A percentile compares a stretch with the other conserved stretches of the same genome.
phyloP scores from a whole-genome alignment of 805 yeast genomes.

The Kurtzmaniella cleridarum region DNA sequence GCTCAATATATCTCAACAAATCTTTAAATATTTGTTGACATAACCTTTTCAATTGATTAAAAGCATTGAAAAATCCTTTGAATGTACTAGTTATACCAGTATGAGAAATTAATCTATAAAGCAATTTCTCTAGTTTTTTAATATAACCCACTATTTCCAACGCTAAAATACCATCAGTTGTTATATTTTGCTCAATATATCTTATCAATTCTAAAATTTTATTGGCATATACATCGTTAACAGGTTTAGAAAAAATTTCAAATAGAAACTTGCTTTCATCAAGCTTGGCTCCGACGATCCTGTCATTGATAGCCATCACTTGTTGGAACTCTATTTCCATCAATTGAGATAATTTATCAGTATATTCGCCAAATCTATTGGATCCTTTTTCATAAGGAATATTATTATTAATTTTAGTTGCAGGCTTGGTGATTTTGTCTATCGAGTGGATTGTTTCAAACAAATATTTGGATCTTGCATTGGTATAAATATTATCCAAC shows the following conservation, averaged over 20 bases:
- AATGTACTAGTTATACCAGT: conserved; percentile 1
- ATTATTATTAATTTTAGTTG: conserved; percentile 22
- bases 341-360: conserved; percentile 45
- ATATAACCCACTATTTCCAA: conserved; percentile 37
- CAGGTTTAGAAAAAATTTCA: conserved; percentile 33
- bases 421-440: conserved; percentile 42
- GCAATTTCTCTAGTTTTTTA: neutral
- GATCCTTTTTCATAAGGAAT: conserved; percentile 58
- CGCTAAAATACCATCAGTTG: conserved; percentile 45
- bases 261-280: conserved; percentile 28
- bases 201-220: conserved; percentile 2
- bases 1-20: conserved; percentile 51
- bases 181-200: conserved; percentile 35
- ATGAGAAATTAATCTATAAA: conserved; percentile 1
- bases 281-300: conserved; percentile 20
- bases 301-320: conserved; percentile 36
- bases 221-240: conserved; percentile 18
- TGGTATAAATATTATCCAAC: conserved; percentile 12
- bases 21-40: conserved; percentile 46
- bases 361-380: conserved; percentile 51
- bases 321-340: conserved; percentile 48
- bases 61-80: conserved; percentile 1
- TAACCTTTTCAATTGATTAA: neutral
- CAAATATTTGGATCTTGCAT: conserved; percentile 26
- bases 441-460: conserved; percentile 39